phyloP scores from a whole-genome alignment of 192 early-diverging fungal genomes.

The Paraglomus brasilianum region DNA sequence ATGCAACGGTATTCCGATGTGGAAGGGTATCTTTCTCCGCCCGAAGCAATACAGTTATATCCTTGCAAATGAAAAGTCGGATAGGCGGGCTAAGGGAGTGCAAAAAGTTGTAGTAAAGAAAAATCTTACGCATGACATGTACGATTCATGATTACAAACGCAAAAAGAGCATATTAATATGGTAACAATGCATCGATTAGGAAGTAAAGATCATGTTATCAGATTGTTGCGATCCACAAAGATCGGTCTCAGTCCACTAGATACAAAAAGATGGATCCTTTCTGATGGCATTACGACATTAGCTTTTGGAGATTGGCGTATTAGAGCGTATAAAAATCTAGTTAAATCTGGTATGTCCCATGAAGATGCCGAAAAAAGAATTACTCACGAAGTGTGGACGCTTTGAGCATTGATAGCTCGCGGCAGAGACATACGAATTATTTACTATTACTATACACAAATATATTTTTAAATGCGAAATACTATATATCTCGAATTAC shows the following conservation, averaged over 20 bases:
- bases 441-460: too few species aligned
- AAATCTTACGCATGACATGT: slow-evolving; percentile 2
- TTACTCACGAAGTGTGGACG: neutral
- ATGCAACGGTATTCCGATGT: neutral
- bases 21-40: neutral
- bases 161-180: neutral
- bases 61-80: slow-evolving; percentile 2
- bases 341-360: neutral
- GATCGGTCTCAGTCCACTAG: neutral
- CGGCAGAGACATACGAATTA: too few species aligned
- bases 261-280: slow-evolving; percentile 10
- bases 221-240: neutral
- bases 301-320: slow-evolving; percentile 16
- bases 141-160: neutral
- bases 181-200: slow-evolving; percentile 10
- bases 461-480: too few species aligned
- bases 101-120: slow-evolving; percentile 17
- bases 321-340: neutral
- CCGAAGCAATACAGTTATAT: slow-evolving; percentile 15
- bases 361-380: slow-evolving; percentile 4
- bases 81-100: slow-evolving; percentile 4
- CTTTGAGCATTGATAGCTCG: too few species aligned
- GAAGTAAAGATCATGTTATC: slow-evolving; percentile 18
- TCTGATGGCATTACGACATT: slow-evolving; percentile 12
- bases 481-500: too few species aligned